Evolutionary conservation across 768 basidiomycete species (phyloP).

Genomic region (Naganishia kalamii): DNA sequence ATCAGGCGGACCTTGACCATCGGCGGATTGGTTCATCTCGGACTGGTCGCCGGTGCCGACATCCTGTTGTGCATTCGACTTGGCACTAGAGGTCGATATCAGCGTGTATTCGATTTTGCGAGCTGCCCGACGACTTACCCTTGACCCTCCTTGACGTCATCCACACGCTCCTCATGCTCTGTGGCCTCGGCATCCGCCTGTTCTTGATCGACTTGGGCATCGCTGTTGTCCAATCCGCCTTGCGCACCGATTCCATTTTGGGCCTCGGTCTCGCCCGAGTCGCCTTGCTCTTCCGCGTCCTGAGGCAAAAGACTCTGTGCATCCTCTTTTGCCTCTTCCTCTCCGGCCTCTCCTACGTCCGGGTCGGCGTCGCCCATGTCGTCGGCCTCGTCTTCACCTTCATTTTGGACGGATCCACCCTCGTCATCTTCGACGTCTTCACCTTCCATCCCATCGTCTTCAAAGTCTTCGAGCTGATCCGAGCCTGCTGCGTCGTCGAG

Average conservation of each 20-base stretch:
- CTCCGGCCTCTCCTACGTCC: slow-evolving; percentile 42
- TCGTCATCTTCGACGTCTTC: slow-evolving; percentile 34
- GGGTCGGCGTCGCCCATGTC: slow-evolving; percentile 46
- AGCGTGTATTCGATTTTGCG: no score
- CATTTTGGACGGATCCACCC: slow-evolving; percentile 28
- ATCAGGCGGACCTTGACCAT: slow-evolving; percentile 3
- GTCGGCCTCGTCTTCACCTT: slow-evolving; percentile 25
- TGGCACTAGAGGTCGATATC: neutral
- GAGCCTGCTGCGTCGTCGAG: slow-evolving; percentile 48
- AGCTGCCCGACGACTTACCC: neutral
- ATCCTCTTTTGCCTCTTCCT: slow-evolving; percentile 29
- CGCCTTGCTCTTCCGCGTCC: slow-evolving; percentile 17
- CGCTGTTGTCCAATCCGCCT: slow-evolving; percentile 16
- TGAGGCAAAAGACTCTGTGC: slow-evolving; percentile 19
- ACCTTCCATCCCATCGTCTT: slow-evolving; percentile 40
- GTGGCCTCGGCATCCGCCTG: slow-evolving; percentile 38
- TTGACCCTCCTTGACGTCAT: slow-evolving; percentile 8
- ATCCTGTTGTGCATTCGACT: slow-evolving; percentile 31
- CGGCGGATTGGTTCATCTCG: slow-evolving; percentile 1
- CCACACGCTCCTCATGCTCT: slow-evolving; percentile 36
- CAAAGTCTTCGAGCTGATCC: slow-evolving; percentile 36
- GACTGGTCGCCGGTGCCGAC: slow-evolving; percentile 25
- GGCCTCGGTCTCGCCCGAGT: slow-evolving; percentile 17
- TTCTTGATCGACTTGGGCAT: slow-evolving; percentile 28
- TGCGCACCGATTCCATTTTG: slow-evolving; percentile 15